A percentile compares a stretch with the other conserved stretches of the same genome.
Evolutionary conservation across 208 protist genomes (phyloP).

Genomic region (Trypanosoma boissoni): DNA sequence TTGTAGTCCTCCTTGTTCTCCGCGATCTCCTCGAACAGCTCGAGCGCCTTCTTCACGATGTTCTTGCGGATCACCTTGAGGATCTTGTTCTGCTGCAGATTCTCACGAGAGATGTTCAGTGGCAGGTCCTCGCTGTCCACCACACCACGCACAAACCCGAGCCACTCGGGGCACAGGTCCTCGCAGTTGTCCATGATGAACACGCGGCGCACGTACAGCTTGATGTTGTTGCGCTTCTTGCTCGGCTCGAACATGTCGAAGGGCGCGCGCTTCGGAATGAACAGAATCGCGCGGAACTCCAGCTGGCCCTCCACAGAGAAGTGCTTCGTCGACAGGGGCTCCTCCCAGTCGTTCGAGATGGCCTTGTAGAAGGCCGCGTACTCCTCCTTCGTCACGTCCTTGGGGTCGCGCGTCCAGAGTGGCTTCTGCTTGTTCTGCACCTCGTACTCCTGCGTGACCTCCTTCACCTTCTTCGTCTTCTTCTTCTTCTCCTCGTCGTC

Average conservation of each 20-base stretch:
- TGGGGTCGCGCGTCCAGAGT: constrained; percentile 96
- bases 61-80: constrained; percentile 98
- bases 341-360: constrained; percentile 95
- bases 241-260: constrained; percentile 98
- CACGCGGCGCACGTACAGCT: constrained; percentile 95
- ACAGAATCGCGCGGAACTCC: constrained; percentile 97
- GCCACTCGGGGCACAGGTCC: constrained; percentile 97
- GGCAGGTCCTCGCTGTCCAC: constrained; percentile 98
- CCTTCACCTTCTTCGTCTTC: constrained; percentile 78
- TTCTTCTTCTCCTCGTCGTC: constrained; percentile 84
- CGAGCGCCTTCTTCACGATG: constrained; percentile 97
- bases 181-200: constrained; percentile 99
- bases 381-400: constrained; percentile 97
- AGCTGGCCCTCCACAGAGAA: constrained; percentile 97
- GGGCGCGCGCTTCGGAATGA: constrained; percentile 94
- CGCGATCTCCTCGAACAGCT: constrained; percentile 95
- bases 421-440: constrained; percentile 98
- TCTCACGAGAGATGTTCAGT: constrained; percentile 99
- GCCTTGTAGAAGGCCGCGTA: constrained; percentile 99
- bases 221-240: constrained; percentile 99
- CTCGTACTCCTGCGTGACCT: constrained; percentile 91
- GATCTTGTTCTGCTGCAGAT: constrained; percentile 98
- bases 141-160: constrained; percentile 97
- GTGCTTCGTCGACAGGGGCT: constrained; percentile 97
- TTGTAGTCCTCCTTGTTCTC: constrained; percentile 98